Evolutionary conservation across 2,329 filamentous ascomycete species (phyloP).

Genomic region (Diaporthe aspalathi): DNA sequence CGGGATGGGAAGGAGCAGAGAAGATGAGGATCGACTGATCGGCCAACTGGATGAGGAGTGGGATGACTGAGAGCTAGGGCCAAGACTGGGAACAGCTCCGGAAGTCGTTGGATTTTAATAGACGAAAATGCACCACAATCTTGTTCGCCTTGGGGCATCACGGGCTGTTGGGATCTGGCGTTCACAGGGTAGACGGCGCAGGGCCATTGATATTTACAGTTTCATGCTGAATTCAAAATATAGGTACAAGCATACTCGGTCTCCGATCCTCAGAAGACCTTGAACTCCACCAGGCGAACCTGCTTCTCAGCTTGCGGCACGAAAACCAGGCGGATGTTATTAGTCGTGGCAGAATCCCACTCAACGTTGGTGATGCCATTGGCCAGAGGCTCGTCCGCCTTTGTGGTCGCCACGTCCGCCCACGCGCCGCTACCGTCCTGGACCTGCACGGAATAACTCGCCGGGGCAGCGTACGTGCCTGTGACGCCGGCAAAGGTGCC

Average conservation of each 20-base stretch:
- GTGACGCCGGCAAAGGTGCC: constrained; percentile 29
- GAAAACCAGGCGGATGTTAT: constrained; percentile 48
- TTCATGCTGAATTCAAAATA: constrained; percentile 22
- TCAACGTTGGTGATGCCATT: constrained; percentile 51
- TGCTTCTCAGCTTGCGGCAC: constrained; percentile 47
- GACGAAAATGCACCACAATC: background rate
- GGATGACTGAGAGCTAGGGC: constrained; percentile 73
- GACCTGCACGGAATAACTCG: constrained; percentile 47
- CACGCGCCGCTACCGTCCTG: constrained; percentile 42
- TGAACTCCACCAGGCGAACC: constrained; percentile 53
- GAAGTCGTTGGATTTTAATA: constrained; percentile 7
- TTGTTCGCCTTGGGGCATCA: constrained; percentile 10
- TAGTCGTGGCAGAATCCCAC: constrained; percentile 46
- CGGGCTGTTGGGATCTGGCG: constrained; percentile 27
- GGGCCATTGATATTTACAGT: constrained; percentile 18
- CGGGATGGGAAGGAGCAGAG: constrained; percentile 60
- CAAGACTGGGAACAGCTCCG: background rate
- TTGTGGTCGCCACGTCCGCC: constrained; percentile 45
- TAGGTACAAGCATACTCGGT: background rate
- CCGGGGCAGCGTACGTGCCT: constrained; percentile 44
- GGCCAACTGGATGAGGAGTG: constrained; percentile 97
- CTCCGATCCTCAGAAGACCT: constrained; percentile 45
- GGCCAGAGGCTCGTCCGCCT: constrained; percentile 43
- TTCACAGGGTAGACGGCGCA: constrained; percentile 33
- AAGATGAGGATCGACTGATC: constrained; percentile 93